Conservation (phyloP, 768 basidiomycete genomes). For the Mycena rosella region DNA sequence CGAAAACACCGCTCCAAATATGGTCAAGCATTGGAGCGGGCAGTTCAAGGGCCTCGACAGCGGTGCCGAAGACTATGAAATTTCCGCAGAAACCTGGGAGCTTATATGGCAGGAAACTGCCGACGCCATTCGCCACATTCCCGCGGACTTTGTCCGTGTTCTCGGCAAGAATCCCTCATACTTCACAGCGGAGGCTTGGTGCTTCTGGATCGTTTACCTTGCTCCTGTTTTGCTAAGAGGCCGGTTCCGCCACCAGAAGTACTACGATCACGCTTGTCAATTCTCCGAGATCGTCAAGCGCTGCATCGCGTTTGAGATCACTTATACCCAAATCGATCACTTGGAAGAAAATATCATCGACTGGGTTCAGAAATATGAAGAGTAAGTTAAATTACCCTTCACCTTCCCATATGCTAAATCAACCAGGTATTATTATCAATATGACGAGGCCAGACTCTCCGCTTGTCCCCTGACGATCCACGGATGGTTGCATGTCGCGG, state of each 20-base stretch:
- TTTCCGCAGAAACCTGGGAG: conserved; percentile 47
- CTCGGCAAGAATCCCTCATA: conserved; percentile 41
- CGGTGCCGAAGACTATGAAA: conserved; percentile 43
- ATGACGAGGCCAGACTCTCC: conserved; percentile 47
- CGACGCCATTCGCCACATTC: conserved; percentile 44
- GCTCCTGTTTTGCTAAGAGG: conserved; percentile 50
- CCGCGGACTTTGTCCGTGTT: conserved; percentile 46
- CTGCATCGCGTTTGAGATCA: conserved; percentile 51
- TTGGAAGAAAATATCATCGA: conserved; percentile 43
- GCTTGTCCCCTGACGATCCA: conserved; percentile 50
- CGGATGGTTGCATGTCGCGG: conserved; percentile 48
- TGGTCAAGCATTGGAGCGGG: conserved; percentile 57
- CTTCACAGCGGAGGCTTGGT: conserved; percentile 53
- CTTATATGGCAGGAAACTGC: conserved; percentile 51
- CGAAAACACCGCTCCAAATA: conserved; percentile 54
- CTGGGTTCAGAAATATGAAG: conserved; percentile 51
- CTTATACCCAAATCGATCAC: conserved; percentile 39
- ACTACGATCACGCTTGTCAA: conserved; percentile 52
- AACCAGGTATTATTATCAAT: conserved; percentile 10
- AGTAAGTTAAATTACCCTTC: neutral
- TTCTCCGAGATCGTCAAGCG: conserved; percentile 51
- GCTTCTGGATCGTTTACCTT: conserved; percentile 54
- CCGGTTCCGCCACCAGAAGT: conserved; percentile 44
- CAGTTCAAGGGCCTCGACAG: conserved; percentile 53
- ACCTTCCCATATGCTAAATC: neutral